Evolutionary conservation across 768 basidiomycete genomes (phyloP).

Genomic region (Kwoniella europaea): DNA sequence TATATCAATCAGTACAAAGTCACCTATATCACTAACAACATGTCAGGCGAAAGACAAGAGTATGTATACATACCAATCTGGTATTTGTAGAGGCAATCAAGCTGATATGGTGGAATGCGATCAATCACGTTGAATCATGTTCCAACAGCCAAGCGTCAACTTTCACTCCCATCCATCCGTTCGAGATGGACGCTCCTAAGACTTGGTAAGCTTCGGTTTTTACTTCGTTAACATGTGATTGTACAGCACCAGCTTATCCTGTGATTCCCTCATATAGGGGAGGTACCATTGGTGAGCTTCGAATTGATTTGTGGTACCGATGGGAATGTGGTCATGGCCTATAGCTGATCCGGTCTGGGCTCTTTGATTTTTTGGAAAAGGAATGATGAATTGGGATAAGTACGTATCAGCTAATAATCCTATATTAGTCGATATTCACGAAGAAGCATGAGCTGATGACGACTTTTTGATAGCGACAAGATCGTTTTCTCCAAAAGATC

Average conservation of each 20-base stretch:
- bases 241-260: neutral
- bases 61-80: neutral
- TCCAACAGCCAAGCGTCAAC: constrained; percentile 39
- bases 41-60: constrained; percentile 2
- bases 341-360: neutral
- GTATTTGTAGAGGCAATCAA: neutral
- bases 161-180: constrained; percentile 57
- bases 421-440: neutral
- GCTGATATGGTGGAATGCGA: constrained; percentile 64
- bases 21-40: neutral
- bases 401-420: constrained; percentile 18
- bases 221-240: too few relatives aligned
- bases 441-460: neutral
- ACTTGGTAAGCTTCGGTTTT: constrained; percentile 36
- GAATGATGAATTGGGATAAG: constrained; percentile 58
- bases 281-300: constrained; percentile 43
- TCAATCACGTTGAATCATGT: constrained; percentile 62
- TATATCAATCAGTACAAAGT: neutral
- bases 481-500: constrained; percentile 58
- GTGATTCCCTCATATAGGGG: constrained; percentile 27
- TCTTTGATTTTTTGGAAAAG: constrained; percentile 18
- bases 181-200: constrained; percentile 55
- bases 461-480: constrained; percentile 44
- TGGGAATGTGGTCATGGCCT: neutral
- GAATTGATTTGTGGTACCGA: neutral